A percentile compares a stretch with the other conserved stretches of the same genome.
Conservation (phyloP, 352 stramenopile species). For the Halophytophthora polymorphica region DNA sequence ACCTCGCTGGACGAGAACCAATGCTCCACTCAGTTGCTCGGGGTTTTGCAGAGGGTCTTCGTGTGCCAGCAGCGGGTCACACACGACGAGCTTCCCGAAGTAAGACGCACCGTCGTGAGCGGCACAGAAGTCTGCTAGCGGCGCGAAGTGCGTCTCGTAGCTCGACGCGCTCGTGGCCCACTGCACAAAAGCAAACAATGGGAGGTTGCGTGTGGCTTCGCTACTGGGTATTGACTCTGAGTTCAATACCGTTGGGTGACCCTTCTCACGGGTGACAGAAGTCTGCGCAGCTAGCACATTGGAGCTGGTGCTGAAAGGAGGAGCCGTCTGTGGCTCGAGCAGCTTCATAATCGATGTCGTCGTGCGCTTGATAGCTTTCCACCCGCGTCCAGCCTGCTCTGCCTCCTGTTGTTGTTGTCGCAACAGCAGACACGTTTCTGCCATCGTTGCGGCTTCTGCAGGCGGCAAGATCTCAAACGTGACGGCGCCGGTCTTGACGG, state of each 20-base stretch:
- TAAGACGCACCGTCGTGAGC: constrained; percentile 38
- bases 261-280: not conserved
- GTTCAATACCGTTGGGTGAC: no score
- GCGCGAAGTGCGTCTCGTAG: constrained; percentile 52
- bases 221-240: no score
- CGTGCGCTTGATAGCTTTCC: constrained; percentile 40
- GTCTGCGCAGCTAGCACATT: not conserved
- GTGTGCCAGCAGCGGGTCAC: constrained; percentile 48
- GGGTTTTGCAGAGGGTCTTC: constrained; percentile 35
- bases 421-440: constrained; percentile 30
- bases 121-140: constrained; percentile 61
- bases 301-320: not conserved
- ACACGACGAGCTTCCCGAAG: constrained; percentile 37
- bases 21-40: constrained; percentile 24
- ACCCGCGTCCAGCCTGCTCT: constrained; percentile 14
- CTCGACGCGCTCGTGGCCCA: constrained; percentile 44
- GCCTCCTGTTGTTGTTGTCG: constrained; percentile 19
- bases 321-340: constrained; percentile 23
- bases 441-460: constrained; percentile 19
- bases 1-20: constrained; percentile 56
- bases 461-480: constrained; percentile 41
- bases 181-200: constrained; percentile 69
- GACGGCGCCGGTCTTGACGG: constrained; percentile 38
- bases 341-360: constrained; percentile 60
- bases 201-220: constrained; percentile 18